These are phyloP conservation scores for Podospora pseudoanserina DNA, from an alignment of 495 filamentous ascomycete species.

Conservation along the genomic window DNA sequence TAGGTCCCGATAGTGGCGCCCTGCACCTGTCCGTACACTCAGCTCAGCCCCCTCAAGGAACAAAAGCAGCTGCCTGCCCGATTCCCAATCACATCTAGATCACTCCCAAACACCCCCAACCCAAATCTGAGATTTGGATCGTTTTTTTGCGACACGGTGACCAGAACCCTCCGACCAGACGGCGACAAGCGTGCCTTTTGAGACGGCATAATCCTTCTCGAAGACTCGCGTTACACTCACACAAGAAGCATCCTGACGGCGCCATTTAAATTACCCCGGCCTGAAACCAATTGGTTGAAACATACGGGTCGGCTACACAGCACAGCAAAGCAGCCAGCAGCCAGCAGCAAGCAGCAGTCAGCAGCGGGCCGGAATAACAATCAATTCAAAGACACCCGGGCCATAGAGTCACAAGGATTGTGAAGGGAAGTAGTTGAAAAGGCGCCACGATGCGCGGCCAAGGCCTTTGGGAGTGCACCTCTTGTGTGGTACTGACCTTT, in stretches of 20 bases:
- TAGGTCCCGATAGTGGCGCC: slow-evolving; percentile 9
- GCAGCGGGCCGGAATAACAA: neutral
- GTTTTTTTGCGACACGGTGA: neutral
- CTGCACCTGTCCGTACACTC: neutral
- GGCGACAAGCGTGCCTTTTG: neutral
- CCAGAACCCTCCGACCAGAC: neutral
- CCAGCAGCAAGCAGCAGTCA: neutral
- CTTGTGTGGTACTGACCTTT: neutral
- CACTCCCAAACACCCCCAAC: neutral
- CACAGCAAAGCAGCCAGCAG: neutral
- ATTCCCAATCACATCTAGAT: slow-evolving; percentile 1
- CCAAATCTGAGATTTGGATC: neutral
- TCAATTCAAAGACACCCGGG: neutral
- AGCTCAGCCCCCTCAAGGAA: slow-evolving; percentile 12
- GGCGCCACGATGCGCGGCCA: neutral
- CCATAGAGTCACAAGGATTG: neutral
- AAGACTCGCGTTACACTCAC: neutral
- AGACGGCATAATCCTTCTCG: neutral
- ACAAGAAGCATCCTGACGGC: neutral
- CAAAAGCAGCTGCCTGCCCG: slow-evolving; percentile 22
- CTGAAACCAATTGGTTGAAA: neutral
- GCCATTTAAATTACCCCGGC: neutral
- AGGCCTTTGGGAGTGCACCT: neutral
- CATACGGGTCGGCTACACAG: neutral
- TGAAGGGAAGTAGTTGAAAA: neutral